Conservation (phyloP, 805 yeast species). For the Isabelozyma rhagii region DNA sequence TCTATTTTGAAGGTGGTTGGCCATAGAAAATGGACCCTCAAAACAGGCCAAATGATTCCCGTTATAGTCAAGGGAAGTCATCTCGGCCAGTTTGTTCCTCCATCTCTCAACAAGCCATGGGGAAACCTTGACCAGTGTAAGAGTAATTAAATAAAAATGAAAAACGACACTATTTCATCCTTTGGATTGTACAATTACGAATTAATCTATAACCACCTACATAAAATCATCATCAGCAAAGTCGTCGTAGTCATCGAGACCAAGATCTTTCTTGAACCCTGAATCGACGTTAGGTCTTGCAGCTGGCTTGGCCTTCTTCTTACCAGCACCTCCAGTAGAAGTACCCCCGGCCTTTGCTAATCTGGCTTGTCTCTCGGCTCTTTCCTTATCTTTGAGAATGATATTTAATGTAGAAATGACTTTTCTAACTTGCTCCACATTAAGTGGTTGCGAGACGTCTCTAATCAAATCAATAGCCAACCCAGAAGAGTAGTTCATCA, state of each 20-base stretch:
- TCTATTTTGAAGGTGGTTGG: slow-evolving; percentile 21
- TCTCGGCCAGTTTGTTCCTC: slow-evolving; percentile 1
- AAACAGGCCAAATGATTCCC: slow-evolving; percentile 28
- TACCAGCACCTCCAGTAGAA: slow-evolving; percentile 89
- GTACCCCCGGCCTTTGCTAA: slow-evolving; percentile 80
- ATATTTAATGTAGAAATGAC: slow-evolving; percentile 83
- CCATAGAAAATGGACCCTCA: slow-evolving; percentile 20
- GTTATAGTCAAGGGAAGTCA: slow-evolving; percentile 21
- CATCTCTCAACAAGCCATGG: slow-evolving; percentile 3
- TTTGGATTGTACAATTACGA: background rate
- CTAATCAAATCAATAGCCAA: slow-evolving; percentile 84
- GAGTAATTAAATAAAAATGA: background rate
- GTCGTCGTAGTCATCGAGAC: slow-evolving; percentile 49
- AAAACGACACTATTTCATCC: background rate
- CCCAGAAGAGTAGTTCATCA: slow-evolving; percentile 65
- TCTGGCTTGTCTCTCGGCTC: slow-evolving; percentile 86
- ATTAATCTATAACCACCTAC: slow-evolving; percentile 34
- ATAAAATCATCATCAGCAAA: slow-evolving; percentile 71
- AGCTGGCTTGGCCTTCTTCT: slow-evolving; percentile 84
- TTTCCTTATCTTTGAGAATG: slow-evolving; percentile 77
- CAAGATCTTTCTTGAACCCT: slow-evolving; percentile 60
- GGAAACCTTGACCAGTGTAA: background rate
- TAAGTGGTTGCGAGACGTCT: slow-evolving; percentile 78
- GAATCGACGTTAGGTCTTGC: slow-evolving; percentile 57
- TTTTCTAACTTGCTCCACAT: slow-evolving; percentile 79